A percentile compares a stretch with the other conserved stretches of the same genome.
Evolutionary conservation across 2,329 filamentous ascomycete species (phyloP).

Genomic region (Tolypocladium amazonense): DNA sequence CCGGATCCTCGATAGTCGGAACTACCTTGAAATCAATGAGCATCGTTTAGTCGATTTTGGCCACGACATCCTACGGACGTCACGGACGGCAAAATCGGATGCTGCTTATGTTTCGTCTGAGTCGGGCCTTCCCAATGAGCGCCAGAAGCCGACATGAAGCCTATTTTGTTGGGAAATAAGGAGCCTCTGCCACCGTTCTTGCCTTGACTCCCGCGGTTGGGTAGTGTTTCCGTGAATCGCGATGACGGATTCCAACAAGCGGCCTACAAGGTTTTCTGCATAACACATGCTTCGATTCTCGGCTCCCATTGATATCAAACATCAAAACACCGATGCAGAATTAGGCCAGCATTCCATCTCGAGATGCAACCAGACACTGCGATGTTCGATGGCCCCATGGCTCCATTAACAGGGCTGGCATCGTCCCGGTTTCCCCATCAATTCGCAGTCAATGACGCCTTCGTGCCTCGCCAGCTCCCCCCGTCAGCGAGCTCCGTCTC

Average conservation of each 20-base stretch:
- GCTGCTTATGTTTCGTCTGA: not conserved
- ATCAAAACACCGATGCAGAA: not conserved
- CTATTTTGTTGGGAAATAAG: not conserved
- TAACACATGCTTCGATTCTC: not conserved
- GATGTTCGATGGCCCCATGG: constrained; percentile 8
- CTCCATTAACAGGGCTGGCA: constrained; percentile 16
- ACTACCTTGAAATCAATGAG: not conserved
- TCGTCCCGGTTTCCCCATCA: constrained; percentile 8
- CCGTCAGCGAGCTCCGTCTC: constrained; percentile 16
- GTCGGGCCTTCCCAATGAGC: not conserved
- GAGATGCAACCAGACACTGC: not conserved
- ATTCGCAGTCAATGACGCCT: constrained; percentile 6
- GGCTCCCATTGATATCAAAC: not conserved
- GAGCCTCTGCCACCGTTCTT: not conserved
- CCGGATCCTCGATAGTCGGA: not conserved
- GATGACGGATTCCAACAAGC: not conserved
- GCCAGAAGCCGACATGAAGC: not conserved
- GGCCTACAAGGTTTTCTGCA: not conserved
- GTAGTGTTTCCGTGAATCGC: not conserved
- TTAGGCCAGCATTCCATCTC: constrained; percentile 1
- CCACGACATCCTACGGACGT: not conserved
- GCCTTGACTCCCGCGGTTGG: not conserved
- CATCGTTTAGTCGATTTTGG: not conserved
- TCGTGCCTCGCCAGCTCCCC: constrained; percentile 7
- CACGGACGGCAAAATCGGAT: not conserved